Conservation (phyloP, 306 rosid species). For the Spatholobus suberectus region DNA sequence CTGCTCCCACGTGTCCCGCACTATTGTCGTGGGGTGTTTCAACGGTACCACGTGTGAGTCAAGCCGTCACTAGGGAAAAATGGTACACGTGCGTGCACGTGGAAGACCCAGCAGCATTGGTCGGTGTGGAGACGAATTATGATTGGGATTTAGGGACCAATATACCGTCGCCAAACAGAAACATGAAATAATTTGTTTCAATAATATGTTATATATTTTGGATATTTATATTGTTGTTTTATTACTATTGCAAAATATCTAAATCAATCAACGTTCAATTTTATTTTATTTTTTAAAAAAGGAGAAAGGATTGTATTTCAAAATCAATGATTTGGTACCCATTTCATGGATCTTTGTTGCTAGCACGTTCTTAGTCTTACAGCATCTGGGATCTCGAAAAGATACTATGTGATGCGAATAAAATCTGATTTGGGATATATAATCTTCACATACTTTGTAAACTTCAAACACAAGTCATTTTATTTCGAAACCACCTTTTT, state of each 20-base stretch:
- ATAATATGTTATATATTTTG: neutral
- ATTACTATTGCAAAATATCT: neutral
- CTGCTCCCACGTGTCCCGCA: conserved; percentile 39
- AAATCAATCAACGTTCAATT: neutral
- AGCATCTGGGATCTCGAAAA: neutral
- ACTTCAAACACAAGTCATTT: neutral
- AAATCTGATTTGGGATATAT: neutral
- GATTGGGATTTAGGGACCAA: neutral
- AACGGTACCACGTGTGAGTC: neutral
- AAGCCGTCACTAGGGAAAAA: neutral
- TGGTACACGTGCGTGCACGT: conserved; percentile 40
- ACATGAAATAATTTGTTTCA: neutral
- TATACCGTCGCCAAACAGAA: neutral
- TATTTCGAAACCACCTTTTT: neutral
- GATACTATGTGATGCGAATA: neutral
- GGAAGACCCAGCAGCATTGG: conserved; percentile 41
- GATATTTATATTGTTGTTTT: neutral
- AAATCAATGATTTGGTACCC: neutral
- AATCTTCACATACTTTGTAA: neutral
- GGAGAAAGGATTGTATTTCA: neutral
- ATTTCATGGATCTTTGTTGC: conserved; percentile 2
- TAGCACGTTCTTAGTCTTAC: conserved; percentile 23
- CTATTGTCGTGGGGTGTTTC: neutral
- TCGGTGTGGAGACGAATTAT: conserved; percentile 40
- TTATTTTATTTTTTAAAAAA: no score